phyloP scores from a whole-genome alignment of 306 rosid genomes.

The Prunus fruticosa region DNA sequence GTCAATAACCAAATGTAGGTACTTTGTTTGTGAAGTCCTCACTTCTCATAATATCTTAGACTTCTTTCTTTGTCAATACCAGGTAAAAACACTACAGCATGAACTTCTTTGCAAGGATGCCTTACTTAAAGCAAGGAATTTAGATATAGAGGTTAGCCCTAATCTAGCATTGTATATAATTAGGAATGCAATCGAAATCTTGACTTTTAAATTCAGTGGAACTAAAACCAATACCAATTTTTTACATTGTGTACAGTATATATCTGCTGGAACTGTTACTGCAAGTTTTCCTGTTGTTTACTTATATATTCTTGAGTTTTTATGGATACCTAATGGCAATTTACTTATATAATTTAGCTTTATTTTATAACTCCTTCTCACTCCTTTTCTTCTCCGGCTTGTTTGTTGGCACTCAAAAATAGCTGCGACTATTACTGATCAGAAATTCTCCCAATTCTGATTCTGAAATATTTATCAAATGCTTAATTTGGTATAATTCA shows the following conservation, averaged over 20 bases:
- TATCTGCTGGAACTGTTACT: neutral
- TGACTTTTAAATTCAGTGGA: neutral
- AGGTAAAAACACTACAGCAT: slow-evolving; percentile 73
- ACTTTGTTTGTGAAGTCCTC: neutral
- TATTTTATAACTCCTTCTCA: neutral
- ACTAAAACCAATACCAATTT: neutral
- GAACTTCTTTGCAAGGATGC: slow-evolving; percentile 69
- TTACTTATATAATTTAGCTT: neutral
- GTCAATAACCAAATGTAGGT: neutral
- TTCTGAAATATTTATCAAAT: neutral
- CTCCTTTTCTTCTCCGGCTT: neutral
- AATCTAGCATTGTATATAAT: neutral
- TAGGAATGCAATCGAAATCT: neutral
- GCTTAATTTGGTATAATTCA: neutral
- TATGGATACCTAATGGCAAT: neutral
- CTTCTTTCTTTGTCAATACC: slow-evolving; percentile 17
- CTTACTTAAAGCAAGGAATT: slow-evolving; percentile 49
- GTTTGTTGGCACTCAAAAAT: neutral
- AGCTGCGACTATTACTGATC: neutral
- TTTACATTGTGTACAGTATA: neutral
- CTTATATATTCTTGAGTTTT: neutral
- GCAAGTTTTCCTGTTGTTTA: neutral
- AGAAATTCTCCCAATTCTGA: neutral
- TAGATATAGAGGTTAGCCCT: slow-evolving; percentile 39
- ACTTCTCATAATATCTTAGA: neutral